Evolutionary conservation across 2,329 filamentous ascomycete species (phyloP).

Genomic region (Verticillium isaacii): DNA sequence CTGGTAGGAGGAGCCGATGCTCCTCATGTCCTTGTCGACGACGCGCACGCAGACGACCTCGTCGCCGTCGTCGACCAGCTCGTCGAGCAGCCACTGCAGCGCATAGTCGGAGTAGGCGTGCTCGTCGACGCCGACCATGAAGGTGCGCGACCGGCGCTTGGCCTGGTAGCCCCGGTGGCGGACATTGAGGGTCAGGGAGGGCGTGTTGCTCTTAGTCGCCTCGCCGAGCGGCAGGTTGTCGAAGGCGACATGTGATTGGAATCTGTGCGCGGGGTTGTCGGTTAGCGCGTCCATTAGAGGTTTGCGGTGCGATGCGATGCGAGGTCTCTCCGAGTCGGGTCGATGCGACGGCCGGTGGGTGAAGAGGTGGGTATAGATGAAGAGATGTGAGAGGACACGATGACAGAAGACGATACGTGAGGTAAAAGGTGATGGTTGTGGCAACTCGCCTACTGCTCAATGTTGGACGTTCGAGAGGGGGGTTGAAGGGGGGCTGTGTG

Average conservation of each 20-base stretch:
- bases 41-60: conserved; percentile 89
- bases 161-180: conserved; percentile 84
- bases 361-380: background rate
- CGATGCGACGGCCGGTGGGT: background rate
- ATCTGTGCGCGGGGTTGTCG: conserved; percentile 33
- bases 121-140: conserved; percentile 86
- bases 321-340: no score
- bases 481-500: background rate
- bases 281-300: conserved; percentile 40
- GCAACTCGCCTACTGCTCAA: background rate
- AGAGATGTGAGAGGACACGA: background rate
- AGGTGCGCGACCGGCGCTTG: conserved; percentile 76
- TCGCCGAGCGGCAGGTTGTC: conserved; percentile 56
- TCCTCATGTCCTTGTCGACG: conserved; percentile 65
- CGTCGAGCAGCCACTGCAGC: conserved; percentile 86
- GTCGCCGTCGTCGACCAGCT: conserved; percentile 88
- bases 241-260: conserved; percentile 55
- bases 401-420: background rate
- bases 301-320: background rate
- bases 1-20: conserved; percentile 46
- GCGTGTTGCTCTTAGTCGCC: conserved; percentile 53
- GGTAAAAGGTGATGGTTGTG: background rate
- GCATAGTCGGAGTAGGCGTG: conserved; percentile 91
- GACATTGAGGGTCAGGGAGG: conserved; percentile 75
- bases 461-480: background rate